Evolutionary conservation across 768 basidiomycete genomes (phyloP), one percentile per base, ranked within the genome.

Genomic region (Rhizopogon vesiculosus): DNA sequence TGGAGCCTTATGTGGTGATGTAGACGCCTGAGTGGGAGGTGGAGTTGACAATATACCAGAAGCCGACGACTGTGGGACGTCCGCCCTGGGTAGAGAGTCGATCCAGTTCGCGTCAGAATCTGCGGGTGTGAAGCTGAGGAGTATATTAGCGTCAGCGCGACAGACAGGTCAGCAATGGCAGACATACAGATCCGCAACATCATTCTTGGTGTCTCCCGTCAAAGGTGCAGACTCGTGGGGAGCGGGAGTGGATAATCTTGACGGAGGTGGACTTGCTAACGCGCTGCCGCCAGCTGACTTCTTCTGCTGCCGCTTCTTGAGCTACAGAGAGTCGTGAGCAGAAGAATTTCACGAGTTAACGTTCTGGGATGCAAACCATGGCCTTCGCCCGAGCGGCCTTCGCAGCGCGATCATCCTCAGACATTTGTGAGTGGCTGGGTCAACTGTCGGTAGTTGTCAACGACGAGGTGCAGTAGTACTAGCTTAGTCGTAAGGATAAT

Each of bases 371-470:
- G 69, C 79, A 56, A 67, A 92, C 91, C 82, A 93, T 65, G 48
- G 88, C 90, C 69, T 88, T 90, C 54, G 88, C 91, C 59, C 91
- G 82, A 3, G 91, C 91, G 54, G 91, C 82, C 71, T 88, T 91
- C 15, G 82, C 83, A 52, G 89, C 88, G 58, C 91, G 82, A 58
- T 93, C 91, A 50, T 80, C 78, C 56, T 85, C 84, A 25, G 84
- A 77, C 83, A 78, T 82, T 65, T 59, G 29, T 59, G 61, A 61
- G 63, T 69, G 59, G 51, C 28, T 45, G 42, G 7, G 50, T 35
- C 31, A 52, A 42, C 50, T 63, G 57, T 53, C 45, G 44, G 39
- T 15, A n/a, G 43, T 28, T 3, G 35, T 15, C 15, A 49, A 49
- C 25, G 9, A 33, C 25, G 4, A 5, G 25, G 25, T 25, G 25